phyloP scores from a whole-genome alignment of 1,139 yeast genomes.

The Zygosaccharomyces sapae region DNA sequence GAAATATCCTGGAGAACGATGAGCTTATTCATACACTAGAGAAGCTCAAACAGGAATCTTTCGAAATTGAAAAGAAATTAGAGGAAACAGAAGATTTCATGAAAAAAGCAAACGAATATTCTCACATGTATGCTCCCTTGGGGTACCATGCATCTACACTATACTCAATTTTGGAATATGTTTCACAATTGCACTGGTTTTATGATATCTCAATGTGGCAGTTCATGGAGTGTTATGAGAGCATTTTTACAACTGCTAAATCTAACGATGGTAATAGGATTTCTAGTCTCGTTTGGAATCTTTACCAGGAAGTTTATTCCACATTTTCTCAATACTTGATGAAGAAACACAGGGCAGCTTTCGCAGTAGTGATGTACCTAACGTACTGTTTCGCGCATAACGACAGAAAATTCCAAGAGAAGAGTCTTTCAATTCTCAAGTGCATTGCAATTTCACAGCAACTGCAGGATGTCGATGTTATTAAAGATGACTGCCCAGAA shows the following conservation, averaged over 20 bases:
- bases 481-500: background rate
- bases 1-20: slow-evolving; percentile 67
- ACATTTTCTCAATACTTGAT: slow-evolving; percentile 48
- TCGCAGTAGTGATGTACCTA: slow-evolving; percentile 33
- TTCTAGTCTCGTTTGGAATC: slow-evolving; percentile 34
- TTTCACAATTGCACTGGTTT: slow-evolving; percentile 45
- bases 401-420: background rate
- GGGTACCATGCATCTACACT: slow-evolving; percentile 54
- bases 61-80: slow-evolving; percentile 51
- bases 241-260: slow-evolving; percentile 36
- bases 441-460: background rate
- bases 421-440: background rate
- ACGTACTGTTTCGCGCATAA: slow-evolving; percentile 1
- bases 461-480: background rate
- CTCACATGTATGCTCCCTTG: slow-evolving; percentile 46
- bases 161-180: slow-evolving; percentile 43
- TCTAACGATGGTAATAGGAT: slow-evolving; percentile 12
- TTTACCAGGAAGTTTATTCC: slow-evolving; percentile 49
- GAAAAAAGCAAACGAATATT: slow-evolving; percentile 49
- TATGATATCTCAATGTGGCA: slow-evolving; percentile 57
- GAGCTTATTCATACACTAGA: slow-evolving; percentile 58
- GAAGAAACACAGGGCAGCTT: slow-evolving; percentile 45
- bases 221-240: slow-evolving; percentile 43
- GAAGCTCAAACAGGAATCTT: slow-evolving; percentile 58
- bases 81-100: slow-evolving; percentile 52